Base-by-base conservation (phyloP, 2,329 filamentous ascomycete species). In the Sclerotinia spermophila region DNA sequence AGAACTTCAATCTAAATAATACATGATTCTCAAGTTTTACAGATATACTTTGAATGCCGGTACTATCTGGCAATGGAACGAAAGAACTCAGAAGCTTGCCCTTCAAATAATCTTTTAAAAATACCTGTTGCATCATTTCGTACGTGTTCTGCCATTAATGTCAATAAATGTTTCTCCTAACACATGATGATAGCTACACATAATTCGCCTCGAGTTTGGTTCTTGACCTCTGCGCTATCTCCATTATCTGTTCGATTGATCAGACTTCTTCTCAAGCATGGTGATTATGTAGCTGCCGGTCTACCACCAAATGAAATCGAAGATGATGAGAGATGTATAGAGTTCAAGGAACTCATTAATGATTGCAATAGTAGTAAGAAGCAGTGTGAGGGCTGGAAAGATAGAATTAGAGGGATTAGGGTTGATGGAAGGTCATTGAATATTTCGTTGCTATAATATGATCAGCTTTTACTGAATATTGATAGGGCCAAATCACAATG, bases 231-330 rank as follows among this genome's bases (percentile, higher is more conserved):
- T 71, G 92, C 93, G 45, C 87, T 95, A 72, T 95, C 93, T 48
- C 93, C 95, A 19, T 87, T 97, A 74, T 91, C 91, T 68, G 91
- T 97, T 72, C 91, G 92, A 60, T 86, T 97, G 71, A 92, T 93
- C 68, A 89, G 91, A 69, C 88, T 93, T 76, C 86, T 97, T 58
- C 89, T 98, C 62, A 88, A 89, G n/a, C 94, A 97, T 81, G 95
- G 96, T 64, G 96, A 98, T 81, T 94, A 91, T 79, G 91, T 97
- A 61, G 91, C 95, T 62, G 92, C 93, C 7, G 96, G 94, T 68
- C 85, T 97, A 45, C 89, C 92, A 62, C 91, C 93, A 4, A 83
- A 86, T 66, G 92, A 96, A 81, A 90, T 94, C 74, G 92, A 94
- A 77, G 87, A 94, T 79, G 90, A 90, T 53, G 86, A 87, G 61